A percentile compares a stretch with the other conserved stretches of the same genome.
These are phyloP conservation scores for Lotmaria passim DNA, from an alignment of 208 protist species.

Conservation along the genomic window DNA sequence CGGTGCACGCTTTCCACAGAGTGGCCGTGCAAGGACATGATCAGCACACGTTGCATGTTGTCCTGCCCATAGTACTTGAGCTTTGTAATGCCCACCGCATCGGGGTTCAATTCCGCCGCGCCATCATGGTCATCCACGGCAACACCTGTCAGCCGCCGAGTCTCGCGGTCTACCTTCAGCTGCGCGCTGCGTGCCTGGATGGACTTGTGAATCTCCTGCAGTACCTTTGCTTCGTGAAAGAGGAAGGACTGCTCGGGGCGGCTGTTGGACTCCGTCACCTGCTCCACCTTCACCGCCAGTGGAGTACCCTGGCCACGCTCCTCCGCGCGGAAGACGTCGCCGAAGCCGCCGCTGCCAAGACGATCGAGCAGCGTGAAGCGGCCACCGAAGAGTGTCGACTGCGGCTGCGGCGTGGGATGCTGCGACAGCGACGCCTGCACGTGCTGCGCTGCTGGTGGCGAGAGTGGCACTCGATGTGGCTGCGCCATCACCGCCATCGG, in stretches of 20 bases:
- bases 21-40: slow-evolving; percentile 98
- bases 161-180: slow-evolving; percentile 5
- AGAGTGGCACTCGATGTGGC: background rate
- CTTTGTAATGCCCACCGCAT: slow-evolving; percentile 81
- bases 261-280: slow-evolving; percentile 40
- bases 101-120: slow-evolving; percentile 9
- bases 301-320: slow-evolving; percentile 36
- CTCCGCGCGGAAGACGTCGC: slow-evolving; percentile 95
- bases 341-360: slow-evolving; percentile 98
- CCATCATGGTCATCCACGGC: slow-evolving; percentile 1
- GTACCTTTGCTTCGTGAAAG: slow-evolving; percentile 96
- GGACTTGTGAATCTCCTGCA: slow-evolving; percentile 76
- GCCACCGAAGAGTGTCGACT: slow-evolving; percentile 45
- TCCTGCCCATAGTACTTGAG: slow-evolving; percentile 97
- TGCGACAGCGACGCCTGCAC: background rate
- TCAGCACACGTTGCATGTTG: slow-evolving; percentile 98
- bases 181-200: slow-evolving; percentile 18
- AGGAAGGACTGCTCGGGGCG: slow-evolving; percentile 92
- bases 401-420: background rate
- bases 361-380: slow-evolving; percentile 55
- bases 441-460: background rate
- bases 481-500: background rate
- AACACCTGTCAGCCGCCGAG: background rate
- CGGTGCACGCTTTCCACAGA: slow-evolving; percentile 95
- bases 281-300: slow-evolving; percentile 66